Percentiles rank a stretch among this genome's conserved stretches.
Conservation (phyloP, 345 rosid genomes). For the Salix arbutifolia region DNA sequence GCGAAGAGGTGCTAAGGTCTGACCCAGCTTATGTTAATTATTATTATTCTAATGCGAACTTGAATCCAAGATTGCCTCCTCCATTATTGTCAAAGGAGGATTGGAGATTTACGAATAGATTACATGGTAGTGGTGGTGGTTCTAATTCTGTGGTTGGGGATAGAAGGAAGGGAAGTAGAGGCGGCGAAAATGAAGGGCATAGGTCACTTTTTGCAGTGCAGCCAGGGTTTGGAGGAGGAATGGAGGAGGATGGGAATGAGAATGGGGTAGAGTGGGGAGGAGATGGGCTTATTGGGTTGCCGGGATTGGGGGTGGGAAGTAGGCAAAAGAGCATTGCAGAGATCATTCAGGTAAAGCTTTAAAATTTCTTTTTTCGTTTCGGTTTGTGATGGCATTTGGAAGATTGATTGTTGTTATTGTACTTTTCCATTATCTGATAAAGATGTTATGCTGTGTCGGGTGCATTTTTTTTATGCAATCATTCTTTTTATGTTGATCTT, state of each 20-base stretch:
- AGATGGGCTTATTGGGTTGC: conserved; percentile 80
- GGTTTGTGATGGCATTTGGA: not conserved
- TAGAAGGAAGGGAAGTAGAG: conserved; percentile 43
- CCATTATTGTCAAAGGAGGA: conserved; percentile 83
- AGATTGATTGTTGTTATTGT: not conserved
- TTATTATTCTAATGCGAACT: conserved; percentile 67
- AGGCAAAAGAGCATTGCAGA: conserved; percentile 80
- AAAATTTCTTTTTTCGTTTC: not conserved
- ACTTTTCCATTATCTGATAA: not conserved
- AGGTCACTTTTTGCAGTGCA: conserved; percentile 64
- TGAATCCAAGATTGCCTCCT: conserved; percentile 90
- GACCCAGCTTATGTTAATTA: conserved; percentile 73
- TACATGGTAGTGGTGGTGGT: conserved; percentile 40
- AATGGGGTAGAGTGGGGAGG: conserved; percentile 73
- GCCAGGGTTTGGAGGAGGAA: conserved; percentile 61
- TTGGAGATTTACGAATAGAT: conserved; percentile 66
- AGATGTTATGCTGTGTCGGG: not conserved
- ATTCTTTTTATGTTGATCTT: not conserved
- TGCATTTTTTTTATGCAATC: not conserved
- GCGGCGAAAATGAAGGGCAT: conserved; percentile 27
- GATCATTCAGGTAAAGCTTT: conserved; percentile 67
- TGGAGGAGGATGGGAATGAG: conserved; percentile 38
- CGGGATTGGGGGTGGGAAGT: conserved; percentile 57
- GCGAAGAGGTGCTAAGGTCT: conserved; percentile 74
- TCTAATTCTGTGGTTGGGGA: conserved; percentile 48